A percentile compares a stretch with the other conserved stretches of the same genome.
Evolutionary conservation across 1,284 basidiomycete genomes (phyloP).

Genomic region (Puccinia novopanici): DNA sequence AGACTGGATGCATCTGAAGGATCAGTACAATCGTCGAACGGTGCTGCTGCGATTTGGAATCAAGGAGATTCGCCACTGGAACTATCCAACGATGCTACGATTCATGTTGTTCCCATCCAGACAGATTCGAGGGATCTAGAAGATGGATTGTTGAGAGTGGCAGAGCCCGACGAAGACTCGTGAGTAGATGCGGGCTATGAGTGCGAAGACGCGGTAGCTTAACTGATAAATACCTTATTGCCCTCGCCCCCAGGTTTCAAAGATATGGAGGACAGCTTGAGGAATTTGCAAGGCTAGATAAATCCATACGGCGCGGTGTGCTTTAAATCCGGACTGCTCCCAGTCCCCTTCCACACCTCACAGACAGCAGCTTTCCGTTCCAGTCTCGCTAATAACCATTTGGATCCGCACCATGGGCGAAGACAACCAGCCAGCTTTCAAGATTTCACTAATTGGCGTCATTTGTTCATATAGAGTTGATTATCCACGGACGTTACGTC

Average conservation of each 20-base stretch:
- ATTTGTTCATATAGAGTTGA: background rate
- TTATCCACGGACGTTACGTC: background rate
- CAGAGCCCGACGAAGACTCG: conserved; percentile 45
- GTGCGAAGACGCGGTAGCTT: background rate
- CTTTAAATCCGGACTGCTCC: conserved; percentile 12
- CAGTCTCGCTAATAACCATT: background rate
- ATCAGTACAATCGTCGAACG: conserved; percentile 13
- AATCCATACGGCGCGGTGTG: conserved; percentile 23
- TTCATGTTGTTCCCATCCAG: conserved; percentile 9
- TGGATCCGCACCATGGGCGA: background rate
- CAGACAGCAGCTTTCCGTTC: background rate
- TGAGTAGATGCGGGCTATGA: conserved; percentile 1
- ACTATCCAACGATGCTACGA: conserved; percentile 18
- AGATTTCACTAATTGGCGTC: background rate
- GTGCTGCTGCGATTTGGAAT: conserved; percentile 16
- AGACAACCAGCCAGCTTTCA: background rate
- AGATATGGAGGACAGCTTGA: conserved; percentile 43
- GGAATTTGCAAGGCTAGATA: conserved; percentile 42
- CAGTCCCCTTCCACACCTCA: background rate
- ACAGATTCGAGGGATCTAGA: conserved; percentile 30
- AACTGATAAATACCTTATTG: background rate
- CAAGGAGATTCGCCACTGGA: conserved; percentile 2
- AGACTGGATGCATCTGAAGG: conserved; percentile 24
- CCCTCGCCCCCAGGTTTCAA: conserved; percentile 15
- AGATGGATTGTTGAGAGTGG: conserved; percentile 26